A percentile compares a stretch with the other conserved stretches of the same genome.
Conservation (phyloP, 176 grass and related monocot genomes). For the Panicum miliaceum region DNA sequence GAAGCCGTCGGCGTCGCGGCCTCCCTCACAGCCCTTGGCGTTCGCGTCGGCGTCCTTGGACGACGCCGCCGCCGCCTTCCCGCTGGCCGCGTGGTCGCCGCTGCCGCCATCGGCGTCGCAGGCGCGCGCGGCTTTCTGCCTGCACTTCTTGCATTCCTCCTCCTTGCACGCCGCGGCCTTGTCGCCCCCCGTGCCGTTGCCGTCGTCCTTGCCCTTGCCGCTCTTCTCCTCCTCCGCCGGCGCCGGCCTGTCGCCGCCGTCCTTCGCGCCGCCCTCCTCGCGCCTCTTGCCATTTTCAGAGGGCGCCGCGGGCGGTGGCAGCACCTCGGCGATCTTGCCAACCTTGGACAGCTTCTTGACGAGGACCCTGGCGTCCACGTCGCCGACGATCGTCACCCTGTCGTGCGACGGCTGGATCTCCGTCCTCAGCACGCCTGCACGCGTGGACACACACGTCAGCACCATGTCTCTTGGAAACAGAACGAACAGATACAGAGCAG, state of each 20-base stretch:
- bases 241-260: background rate
- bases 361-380: slow-evolving; percentile 67
- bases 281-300: slow-evolving; percentile 36
- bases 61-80: slow-evolving; percentile 21
- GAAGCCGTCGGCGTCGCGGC: background rate
- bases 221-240: slow-evolving; percentile 20
- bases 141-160: slow-evolving; percentile 52
- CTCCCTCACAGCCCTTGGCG: too few relatives aligned
- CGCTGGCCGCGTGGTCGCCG: background rate
- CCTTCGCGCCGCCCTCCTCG: slow-evolving; percentile 19
- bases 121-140: background rate
- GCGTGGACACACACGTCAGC: background rate
- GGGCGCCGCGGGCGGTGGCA: background rate
- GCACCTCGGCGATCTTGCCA: slow-evolving; percentile 71
- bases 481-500: background rate
- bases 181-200: slow-evolving; percentile 10
- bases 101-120: background rate
- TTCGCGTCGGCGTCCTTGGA: slow-evolving; percentile 4
- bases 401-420: slow-evolving; percentile 84
- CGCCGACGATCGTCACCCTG: slow-evolving; percentile 71
- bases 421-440: slow-evolving; percentile 76
- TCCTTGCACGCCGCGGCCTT: slow-evolving; percentile 46
- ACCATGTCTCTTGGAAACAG: background rate
- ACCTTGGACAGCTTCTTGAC: slow-evolving; percentile 76
- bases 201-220: slow-evolving; percentile 35